A percentile compares a stretch with the other conserved stretches of the same genome.
These are phyloP conservation scores for Rhamnella rubrinervis DNA, from an alignment of 331 rosid species.

Conservation along the genomic window DNA sequence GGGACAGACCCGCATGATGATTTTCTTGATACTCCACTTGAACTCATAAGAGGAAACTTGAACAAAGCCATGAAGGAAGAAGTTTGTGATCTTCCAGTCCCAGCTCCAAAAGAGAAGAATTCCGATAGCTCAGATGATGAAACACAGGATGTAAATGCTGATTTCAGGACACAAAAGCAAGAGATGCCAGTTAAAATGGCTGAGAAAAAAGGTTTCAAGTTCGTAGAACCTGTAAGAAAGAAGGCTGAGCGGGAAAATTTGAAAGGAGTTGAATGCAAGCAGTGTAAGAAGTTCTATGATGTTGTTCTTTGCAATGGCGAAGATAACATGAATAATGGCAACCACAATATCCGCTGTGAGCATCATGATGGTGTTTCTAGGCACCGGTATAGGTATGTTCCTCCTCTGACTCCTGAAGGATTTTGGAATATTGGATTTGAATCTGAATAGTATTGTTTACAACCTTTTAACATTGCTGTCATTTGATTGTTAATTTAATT, in stretches of 20 bases:
- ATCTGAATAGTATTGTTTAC: conserved; percentile 52
- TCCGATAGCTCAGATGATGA: conserved; percentile 67
- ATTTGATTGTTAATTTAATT: conserved; percentile 17
- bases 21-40: conserved; percentile 91
- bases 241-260: conserved; percentile 86
- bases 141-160: conserved; percentile 71
- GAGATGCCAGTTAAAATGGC: conserved; percentile 39
- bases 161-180: conserved; percentile 42
- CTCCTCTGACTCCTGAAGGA: conserved; percentile 96
- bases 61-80: conserved; percentile 44
- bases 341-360: conserved; percentile 69
- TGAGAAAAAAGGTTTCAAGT: conserved; percentile 61
- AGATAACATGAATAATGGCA: conserved; percentile 32
- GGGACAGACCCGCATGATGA: conserved; percentile 86
- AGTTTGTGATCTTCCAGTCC: conserved; percentile 15
- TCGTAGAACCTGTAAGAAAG: conserved; percentile 84
- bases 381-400: conserved; percentile 87
- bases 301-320: conserved; percentile 73
- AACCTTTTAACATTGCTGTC: neutral
- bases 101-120: conserved; percentile 34
- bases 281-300: conserved; percentile 87
- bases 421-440: conserved; percentile 99
- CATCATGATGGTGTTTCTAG: conserved; percentile 97
- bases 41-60: conserved; percentile 64
- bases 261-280: conserved; percentile 94